Conservation (phyloP, 2,329 filamentous ascomycete species). For the Diaporthe citriasiana region DNA sequence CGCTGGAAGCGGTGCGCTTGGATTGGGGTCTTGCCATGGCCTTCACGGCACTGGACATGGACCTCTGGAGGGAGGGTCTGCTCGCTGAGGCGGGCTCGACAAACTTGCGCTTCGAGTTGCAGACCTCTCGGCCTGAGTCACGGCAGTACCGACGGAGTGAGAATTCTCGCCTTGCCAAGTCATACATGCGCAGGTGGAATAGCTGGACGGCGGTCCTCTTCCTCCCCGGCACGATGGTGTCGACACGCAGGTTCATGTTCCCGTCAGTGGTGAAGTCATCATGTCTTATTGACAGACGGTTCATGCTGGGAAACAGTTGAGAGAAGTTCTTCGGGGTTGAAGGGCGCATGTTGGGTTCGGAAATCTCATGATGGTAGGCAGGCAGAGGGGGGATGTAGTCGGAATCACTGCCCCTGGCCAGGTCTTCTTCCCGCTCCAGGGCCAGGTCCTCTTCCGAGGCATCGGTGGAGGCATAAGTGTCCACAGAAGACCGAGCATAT, state of each 20-base stretch:
- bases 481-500: conserved; percentile 73
- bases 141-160: conserved; percentile 92
- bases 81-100: conserved; percentile 64
- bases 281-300: conserved; percentile 85
- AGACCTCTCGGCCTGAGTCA: conserved; percentile 93
- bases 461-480: conserved; percentile 84
- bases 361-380: conserved; percentile 71
- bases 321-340: conserved; percentile 88
- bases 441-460: conserved; percentile 72
- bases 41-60: conserved; percentile 65
- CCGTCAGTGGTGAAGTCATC: conserved; percentile 92
- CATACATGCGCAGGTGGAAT: conserved; percentile 96
- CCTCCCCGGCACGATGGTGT: conserved; percentile 78
- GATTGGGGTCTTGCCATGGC: conserved; percentile 52
- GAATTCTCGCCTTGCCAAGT: conserved; percentile 87
- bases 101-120: conserved; percentile 83
- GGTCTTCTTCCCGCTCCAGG: conserved; percentile 56
- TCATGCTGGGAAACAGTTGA: conserved; percentile 86
- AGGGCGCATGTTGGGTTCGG: conserved; percentile 76
- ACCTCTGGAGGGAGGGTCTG: conserved; percentile 60
- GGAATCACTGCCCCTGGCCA: conserved; percentile 43
- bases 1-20: conserved; percentile 54
- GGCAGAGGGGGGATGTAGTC: conserved; percentile 67
- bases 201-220: conserved; percentile 80
- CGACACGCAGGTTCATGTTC: conserved; percentile 95